Conservation (phyloP, 306 rosid species). For the Betula pendula region DNA sequence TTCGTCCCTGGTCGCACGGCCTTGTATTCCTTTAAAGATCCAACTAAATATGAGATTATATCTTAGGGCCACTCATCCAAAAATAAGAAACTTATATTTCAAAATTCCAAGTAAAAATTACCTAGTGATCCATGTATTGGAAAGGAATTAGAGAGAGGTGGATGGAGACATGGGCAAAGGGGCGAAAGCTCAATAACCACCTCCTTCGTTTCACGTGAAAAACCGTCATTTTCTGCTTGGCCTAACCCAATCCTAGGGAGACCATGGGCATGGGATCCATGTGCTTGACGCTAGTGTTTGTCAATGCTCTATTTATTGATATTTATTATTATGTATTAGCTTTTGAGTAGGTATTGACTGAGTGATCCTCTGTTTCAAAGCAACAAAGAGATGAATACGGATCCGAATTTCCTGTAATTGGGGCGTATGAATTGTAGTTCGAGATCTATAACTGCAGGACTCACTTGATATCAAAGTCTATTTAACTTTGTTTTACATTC, state of each 20-base stretch:
- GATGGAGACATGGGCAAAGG: conserved; percentile 4
- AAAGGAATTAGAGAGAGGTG: not conserved
- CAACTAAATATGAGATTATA: too few species aligned
- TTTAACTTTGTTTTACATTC: too few species aligned
- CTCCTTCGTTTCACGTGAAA: conserved; percentile 40
- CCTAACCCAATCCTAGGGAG: conserved; percentile 13
- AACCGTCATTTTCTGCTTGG: conserved; percentile 51
- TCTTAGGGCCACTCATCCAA: not conserved
- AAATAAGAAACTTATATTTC: not conserved
- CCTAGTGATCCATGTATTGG: not conserved
- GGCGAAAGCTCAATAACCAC: not conserved
- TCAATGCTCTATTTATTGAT: not conserved
- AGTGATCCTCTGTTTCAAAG: not conserved
- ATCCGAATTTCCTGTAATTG: too few species aligned
- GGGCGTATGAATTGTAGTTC: too few species aligned
- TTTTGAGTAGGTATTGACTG: not conserved
- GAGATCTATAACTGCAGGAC: too few species aligned
- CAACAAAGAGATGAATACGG: too few species aligned
- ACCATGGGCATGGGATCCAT: conserved; percentile 4
- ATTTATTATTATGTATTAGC: not conserved
- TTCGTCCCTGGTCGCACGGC: too few species aligned
- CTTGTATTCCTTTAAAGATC: too few species aligned
- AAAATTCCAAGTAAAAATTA: not conserved
- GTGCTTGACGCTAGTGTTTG: not conserved
- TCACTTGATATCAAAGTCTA: too few species aligned